Percentiles rank a stretch among this genome's conserved stretches.
Conservation (phyloP, 352 stramenopile species). For the Thalassiosira exigua region DNA sequence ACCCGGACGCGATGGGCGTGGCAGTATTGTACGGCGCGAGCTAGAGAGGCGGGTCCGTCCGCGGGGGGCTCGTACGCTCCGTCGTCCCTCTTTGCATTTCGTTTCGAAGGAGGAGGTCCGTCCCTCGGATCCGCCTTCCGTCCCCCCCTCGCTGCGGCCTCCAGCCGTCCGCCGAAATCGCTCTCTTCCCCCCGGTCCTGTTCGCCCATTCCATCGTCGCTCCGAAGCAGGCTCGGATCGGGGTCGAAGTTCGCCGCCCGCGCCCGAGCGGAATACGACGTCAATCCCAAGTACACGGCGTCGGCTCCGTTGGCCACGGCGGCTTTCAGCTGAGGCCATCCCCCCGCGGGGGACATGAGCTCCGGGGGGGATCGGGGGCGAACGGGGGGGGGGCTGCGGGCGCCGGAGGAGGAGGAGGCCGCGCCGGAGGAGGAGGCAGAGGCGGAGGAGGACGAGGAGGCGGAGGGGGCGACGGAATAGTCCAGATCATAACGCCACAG, state of each 20-base stretch:
- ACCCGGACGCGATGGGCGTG: slow-evolving; percentile 69
- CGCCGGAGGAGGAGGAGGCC: background rate
- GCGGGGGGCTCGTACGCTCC: slow-evolving; percentile 7
- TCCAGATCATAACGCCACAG: slow-evolving; percentile 70
- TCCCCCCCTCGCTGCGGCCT: background rate
- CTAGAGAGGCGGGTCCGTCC: slow-evolving; percentile 28
- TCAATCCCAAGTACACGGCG: slow-evolving; percentile 77
- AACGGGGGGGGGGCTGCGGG: background rate
- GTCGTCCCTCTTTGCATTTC: background rate
- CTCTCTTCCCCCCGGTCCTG: background rate
- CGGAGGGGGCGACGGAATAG: slow-evolving; percentile 24
- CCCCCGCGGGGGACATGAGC: slow-evolving; percentile 77
- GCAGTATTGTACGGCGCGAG: slow-evolving; percentile 49
- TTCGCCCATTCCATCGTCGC: background rate
- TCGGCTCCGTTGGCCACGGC: slow-evolving; percentile 80
- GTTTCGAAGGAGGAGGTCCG: too few relatives aligned
- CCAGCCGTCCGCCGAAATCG: background rate
- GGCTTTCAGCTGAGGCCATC: slow-evolving; percentile 72
- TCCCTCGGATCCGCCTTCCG: background rate
- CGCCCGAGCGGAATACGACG: slow-evolving; percentile 70
- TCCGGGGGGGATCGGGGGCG: slow-evolving; percentile 54
- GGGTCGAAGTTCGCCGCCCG: slow-evolving; percentile 79
- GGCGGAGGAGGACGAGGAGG: background rate
- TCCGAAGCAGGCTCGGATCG: slow-evolving; percentile 29
- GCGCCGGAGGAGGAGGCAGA: slow-evolving; percentile 18